Conservation (phyloP, 1,139 yeast species). For the Saccharomyces hybrid region DNA sequence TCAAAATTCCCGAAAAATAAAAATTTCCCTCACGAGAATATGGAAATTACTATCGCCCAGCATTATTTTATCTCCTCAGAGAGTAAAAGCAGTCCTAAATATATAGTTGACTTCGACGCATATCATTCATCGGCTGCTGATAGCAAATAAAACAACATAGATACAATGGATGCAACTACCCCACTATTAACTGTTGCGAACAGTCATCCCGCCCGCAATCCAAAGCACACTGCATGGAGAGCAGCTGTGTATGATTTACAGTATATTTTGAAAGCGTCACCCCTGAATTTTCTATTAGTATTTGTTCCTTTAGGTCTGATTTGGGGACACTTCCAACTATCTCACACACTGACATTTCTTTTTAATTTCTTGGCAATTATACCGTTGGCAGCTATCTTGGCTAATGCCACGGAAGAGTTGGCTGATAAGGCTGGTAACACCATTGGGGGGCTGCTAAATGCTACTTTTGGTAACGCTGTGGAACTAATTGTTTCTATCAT, state of each 20-base stretch:
- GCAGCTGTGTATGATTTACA: conserved; percentile 14
- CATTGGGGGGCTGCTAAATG: conserved; percentile 85
- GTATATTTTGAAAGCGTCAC: conserved; percentile 51
- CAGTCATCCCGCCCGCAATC: conserved; percentile 5
- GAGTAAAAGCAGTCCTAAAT: neutral
- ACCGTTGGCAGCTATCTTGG: conserved; percentile 84
- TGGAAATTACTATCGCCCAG: neutral
- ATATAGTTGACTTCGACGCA: neutral
- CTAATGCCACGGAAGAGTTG: conserved; percentile 89
- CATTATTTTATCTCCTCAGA: neutral
- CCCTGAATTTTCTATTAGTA: conserved; percentile 66
- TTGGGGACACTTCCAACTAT: conserved; percentile 46
- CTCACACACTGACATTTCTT: conserved; percentile 55
- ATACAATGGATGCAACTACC: conserved; percentile 13
- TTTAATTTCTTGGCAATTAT: conserved; percentile 84
- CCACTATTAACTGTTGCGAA: conserved; percentile 10
- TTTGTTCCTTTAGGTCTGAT: conserved; percentile 85
- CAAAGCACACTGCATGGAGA: conserved; percentile 6
- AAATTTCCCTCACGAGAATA: neutral
- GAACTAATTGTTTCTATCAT: conserved; percentile 91
- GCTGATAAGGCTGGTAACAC: conserved; percentile 83
- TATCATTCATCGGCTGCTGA: neutral
- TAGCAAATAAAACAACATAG: neutral
- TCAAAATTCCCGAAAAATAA: neutral
- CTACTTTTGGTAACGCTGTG: conserved; percentile 91